These are phyloP conservation scores for Boletus coffeatus DNA, from an alignment of 1,284 basidiomycete genomes.

Conservation along the genomic window DNA sequence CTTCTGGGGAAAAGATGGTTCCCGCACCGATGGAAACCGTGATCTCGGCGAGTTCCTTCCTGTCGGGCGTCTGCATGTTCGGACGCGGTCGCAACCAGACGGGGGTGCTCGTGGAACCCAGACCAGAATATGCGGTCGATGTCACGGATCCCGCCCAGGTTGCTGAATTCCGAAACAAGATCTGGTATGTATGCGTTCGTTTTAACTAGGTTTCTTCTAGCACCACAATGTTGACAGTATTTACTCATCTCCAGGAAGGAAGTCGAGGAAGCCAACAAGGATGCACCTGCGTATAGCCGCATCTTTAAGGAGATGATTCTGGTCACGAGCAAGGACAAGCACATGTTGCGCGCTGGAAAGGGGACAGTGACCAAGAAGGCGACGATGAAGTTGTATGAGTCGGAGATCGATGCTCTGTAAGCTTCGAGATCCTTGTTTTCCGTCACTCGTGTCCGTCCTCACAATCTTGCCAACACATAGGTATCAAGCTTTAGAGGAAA, in stretches of 20 bases:
- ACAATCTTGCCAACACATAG: not conserved
- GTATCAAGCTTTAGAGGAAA: constrained; percentile 12
- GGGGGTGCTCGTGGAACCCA: constrained; percentile 26
- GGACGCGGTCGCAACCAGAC: constrained; percentile 19
- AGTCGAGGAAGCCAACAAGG: constrained; percentile 32
- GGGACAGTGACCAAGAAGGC: constrained; percentile 28
- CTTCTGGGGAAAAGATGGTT: constrained; percentile 18
- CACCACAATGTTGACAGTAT: not conserved
- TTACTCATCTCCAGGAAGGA: constrained; percentile 12
- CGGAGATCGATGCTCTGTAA: constrained; percentile 26
- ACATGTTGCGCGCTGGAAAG: constrained; percentile 25
- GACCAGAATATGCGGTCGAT: constrained; percentile 19
- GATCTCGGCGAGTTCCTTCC: constrained; percentile 7
- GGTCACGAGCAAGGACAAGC: constrained; percentile 23
- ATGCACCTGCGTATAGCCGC: constrained; percentile 29
- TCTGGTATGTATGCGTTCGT: constrained; percentile 19
- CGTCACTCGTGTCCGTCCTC: not conserved
- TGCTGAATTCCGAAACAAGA: constrained; percentile 20
- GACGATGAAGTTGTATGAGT: constrained; percentile 22
- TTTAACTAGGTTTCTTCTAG: not conserved
- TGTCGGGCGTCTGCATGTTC: constrained; percentile 23
- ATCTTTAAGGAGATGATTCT: constrained; percentile 19
- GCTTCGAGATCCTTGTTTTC: not conserved
- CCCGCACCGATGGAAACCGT: constrained; percentile 15
- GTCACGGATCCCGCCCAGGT: constrained; percentile 16